Base-by-base conservation (phyloP, 805 yeast genomes). In the Starmerella etchellsii region DNA sequence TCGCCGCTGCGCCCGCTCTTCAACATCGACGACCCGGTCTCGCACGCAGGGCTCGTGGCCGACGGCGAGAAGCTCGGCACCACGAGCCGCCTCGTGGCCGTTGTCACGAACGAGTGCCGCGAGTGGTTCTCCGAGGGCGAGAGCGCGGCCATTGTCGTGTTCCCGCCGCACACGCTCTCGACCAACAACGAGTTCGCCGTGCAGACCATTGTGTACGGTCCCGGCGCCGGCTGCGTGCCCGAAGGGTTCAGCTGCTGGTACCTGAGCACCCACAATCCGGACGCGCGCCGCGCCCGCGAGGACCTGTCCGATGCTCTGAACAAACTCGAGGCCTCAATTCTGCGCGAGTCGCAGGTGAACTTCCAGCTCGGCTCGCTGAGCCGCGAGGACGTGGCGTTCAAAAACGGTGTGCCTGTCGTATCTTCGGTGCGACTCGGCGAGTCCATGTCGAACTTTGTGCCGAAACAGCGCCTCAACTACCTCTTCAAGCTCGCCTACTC, bases 101-200 rank as follows among this genome's bases (percentile, higher is more conserved):
- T 84, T 32, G 96, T 87, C 19, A 78, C 79, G 49, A 81, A 81
- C 55, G 80, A 80, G 48, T 88, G 97, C 65, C 71, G 70, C 38
- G 94, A 85, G 64, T 88, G 97, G 97, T 81, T 87, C 65, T 71
- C 76, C 13, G 85, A 81, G 36, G 76, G 75, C 37, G 97, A 88
- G 64, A 69, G 76, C 34, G 78, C 88, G 0, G 81, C 95, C 0
- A 69, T 87, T 26, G 94, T 88, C 24, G 94, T 85, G 1, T 88
- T 91, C 68, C 97, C 98, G 16, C 87, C 94, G 15, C 72, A 73
- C 15, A 76, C 94, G 1, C 67, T 88, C 41, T 70, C 78, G 18
- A 60, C 69, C 2, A 67, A 66, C 37, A 88, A 91, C 58, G 65
- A 64, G 43, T 69, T 65, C 49, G 82, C 91, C 8, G 91, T 88